Evolutionary conservation across 1,284 basidiomycete genomes (phyloP), one percentile per base, ranked within the genome.

Genomic region (Cutaneotrichosporon curvatum): DNA sequence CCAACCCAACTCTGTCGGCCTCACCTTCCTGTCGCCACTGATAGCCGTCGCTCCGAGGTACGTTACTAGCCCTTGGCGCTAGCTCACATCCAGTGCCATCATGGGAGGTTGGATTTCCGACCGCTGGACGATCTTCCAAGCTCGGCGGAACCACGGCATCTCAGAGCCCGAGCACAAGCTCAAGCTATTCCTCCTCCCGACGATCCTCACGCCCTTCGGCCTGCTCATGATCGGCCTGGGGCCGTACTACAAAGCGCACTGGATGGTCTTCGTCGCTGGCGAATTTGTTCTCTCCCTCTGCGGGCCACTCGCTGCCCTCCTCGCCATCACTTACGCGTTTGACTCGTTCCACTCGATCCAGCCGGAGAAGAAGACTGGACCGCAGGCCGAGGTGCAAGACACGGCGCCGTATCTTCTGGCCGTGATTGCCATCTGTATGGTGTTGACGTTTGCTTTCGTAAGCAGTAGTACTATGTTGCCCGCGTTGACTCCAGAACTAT

Each of bases 181-280:
- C 19, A 22, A 39, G 15, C 45, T 54, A 18, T 43, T 51, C 30
- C 40, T 48, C 34, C 28, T 53, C 4, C 52, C 52, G 1, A 43
- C 41, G 0, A 31, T 48, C 18, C 45, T 50, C 8, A 47, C 44
- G n/a, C 45, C 53, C 16, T n/a, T 49, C n/a, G 57, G 50, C 0
- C 40, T 55, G 11, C 45, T 59, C 40, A 56, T 59, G 55, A 53
- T 59, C 43, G 52, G 55, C 15, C 48, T 59, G 5, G 50, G 52
- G 16, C 42, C 53, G 4, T 50, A 47, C 28, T 59, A 55, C 34
- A 33, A 48, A 22, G 50, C 47, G 9, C 57, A 59, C 41, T 56
- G 55, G 52, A 56, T 59, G 43, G 57, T 59, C 10, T 59, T 56
- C 22, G 55, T 59, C 37, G 36, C 52, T 7, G 57, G 57, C 20